A percentile compares a stretch with the other conserved stretches of the same genome.
Evolutionary conservation across 2,329 filamentous ascomycete species (phyloP).

Genomic region (Stachybotrys echinatus): DNA sequence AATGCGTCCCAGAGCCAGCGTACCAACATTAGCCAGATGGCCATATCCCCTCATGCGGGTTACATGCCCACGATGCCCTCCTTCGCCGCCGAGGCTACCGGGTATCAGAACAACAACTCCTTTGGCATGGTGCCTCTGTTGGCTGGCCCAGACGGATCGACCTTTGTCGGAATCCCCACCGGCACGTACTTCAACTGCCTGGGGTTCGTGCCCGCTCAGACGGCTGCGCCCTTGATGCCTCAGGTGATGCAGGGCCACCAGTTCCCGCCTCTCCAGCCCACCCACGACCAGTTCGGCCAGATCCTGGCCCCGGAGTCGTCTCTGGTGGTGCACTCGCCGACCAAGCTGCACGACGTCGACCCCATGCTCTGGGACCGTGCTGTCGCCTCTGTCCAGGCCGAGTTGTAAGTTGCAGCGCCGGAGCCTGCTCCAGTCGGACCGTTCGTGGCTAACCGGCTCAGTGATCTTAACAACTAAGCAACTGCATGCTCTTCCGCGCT

Average conservation of each 20-base stretch:
- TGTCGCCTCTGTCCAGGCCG: background rate
- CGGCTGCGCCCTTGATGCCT: background rate
- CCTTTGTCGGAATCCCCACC: background rate
- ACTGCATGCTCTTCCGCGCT: too few species aligned
- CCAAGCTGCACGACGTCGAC: background rate
- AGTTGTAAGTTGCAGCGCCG: background rate
- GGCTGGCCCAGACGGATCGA: background rate
- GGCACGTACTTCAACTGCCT: background rate
- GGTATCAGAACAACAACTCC: background rate
- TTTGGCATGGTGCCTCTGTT: background rate
- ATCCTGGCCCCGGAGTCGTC: background rate
- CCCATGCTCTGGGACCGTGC: background rate
- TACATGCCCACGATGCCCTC: background rate
- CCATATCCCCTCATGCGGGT: background rate
- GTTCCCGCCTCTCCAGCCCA: background rate
- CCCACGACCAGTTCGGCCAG: background rate
- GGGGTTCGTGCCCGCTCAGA: background rate
- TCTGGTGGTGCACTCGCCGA: background rate
- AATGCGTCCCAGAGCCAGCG: background rate
- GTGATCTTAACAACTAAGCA: too few species aligned
- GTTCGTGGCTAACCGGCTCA: too few species aligned
- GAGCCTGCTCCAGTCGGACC: too few species aligned
- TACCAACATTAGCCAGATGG: background rate
- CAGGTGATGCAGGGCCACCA: too few species aligned
- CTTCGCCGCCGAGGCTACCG: background rate